These are phyloP conservation scores for Chlorophyllum brunneum DNA, from an alignment of 768 basidiomycete genomes.

Conservation along the genomic window DNA sequence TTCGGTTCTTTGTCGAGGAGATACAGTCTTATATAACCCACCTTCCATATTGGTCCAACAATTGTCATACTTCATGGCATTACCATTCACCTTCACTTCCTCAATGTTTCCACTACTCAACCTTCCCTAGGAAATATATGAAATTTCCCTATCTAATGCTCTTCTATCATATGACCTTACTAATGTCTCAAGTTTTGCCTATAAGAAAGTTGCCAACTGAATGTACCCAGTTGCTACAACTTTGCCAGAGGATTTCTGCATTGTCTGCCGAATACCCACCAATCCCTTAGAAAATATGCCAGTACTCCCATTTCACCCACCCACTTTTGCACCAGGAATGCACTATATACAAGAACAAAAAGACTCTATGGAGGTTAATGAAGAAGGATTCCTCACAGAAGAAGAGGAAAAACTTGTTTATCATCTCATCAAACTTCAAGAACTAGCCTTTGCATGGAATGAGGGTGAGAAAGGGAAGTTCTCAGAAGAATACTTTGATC, in stretches of 20 bases:
- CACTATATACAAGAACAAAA: slow-evolving; percentile 24
- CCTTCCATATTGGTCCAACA: background rate
- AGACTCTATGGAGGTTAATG: slow-evolving; percentile 22
- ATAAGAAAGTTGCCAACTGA: too few species aligned
- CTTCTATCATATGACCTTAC: background rate
- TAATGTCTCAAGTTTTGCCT: slow-evolving; percentile 14
- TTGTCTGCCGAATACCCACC: slow-evolving; percentile 25
- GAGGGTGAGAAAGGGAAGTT: slow-evolving; percentile 27
- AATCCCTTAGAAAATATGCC: slow-evolving; percentile 30
- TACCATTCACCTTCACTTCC: background rate
- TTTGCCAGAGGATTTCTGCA: slow-evolving; percentile 28
- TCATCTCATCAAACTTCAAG: slow-evolving; percentile 27
- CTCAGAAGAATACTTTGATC: slow-evolving; percentile 20
- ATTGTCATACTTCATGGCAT: background rate
- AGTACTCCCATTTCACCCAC: slow-evolving; percentile 23
- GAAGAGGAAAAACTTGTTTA: slow-evolving; percentile 32
- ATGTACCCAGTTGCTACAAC: slow-evolving; percentile 31
- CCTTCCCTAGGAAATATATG: background rate
- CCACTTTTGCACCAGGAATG: slow-evolving; percentile 26
- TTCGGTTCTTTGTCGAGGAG: slow-evolving; percentile 11
- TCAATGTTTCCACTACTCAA: background rate
- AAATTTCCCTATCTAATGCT: background rate
- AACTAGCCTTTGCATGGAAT: slow-evolving; percentile 29
- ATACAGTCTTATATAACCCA: background rate
- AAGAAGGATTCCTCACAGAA: slow-evolving; percentile 26